Base-by-base conservation (phyloP, 805 yeast genomes). In the Cyberlindnera lachancei region DNA sequence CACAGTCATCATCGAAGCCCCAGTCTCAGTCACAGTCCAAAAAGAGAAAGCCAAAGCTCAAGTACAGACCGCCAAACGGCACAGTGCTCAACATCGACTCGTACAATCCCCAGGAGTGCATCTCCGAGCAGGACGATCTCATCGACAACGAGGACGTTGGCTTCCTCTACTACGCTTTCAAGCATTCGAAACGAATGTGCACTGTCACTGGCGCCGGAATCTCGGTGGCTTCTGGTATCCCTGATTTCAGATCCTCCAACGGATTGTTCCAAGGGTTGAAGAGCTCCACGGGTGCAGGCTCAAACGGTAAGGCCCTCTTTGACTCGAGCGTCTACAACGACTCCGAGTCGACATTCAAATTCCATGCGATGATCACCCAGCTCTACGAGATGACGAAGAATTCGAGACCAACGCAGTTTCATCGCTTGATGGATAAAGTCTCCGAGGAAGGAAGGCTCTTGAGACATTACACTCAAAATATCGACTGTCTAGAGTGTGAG, bases 211-310 rank as follows among this genome's bases (percentile, higher is more conserved):
- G 96, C 9, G 96, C 96, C 13, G 96, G 96, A 3, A 73, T 84
- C 14, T 84, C 95, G 10, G 92, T 88, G 33, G 80, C 82, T 18
- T 85, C 94, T 1, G 96, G 96, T 5, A 87, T 86, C 24, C 95
- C 95, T 4, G 92, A 81, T 47, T 81, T 86, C 50, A 61, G 96
- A 51, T 81, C 94, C 7, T 71, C 85, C 1, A 62, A 75, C 38
- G 95, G 95, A 2, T 64, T 87, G 29, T 84, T 87, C 51, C 70
- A 73, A 34, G 71, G 73, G 11, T 54, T 74, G 24, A 60, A 63
- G 25, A 42, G 51, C 1, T 49, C 57, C 3, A 52, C 72, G 44
- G 51, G 66, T 10, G 52, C 62, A 4, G 56, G 56, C 4, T 40
- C 55, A 0, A 52, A 52, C 38, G 86, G 86, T 12, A 80, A 79